Conservation (phyloP, 768 basidiomycete species). For the Serendipita vermifera region DNA sequence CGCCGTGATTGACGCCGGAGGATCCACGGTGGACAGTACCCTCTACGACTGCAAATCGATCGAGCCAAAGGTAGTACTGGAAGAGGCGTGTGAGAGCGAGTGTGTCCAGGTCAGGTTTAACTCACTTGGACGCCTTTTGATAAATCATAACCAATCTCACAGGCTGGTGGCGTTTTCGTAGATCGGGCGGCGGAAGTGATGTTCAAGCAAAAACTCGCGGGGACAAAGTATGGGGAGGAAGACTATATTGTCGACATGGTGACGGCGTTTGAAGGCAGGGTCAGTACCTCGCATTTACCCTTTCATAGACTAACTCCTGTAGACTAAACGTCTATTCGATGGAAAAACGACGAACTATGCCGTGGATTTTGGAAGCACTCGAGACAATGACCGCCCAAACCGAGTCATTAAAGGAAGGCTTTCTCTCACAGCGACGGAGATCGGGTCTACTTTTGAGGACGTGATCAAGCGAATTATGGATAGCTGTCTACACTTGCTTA, state of each 20-base stretch:
- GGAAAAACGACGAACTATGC: background rate
- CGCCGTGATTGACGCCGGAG: background rate
- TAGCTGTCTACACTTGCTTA: background rate
- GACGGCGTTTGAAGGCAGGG: background rate
- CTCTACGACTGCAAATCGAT: background rate
- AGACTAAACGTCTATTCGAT: conserved; percentile 12
- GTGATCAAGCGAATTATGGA: background rate
- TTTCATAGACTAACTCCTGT: too few relatives aligned
- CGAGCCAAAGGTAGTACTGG: background rate
- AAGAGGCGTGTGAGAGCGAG: background rate
- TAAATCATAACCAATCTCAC: background rate
- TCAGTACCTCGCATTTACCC: background rate
- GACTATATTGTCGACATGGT: background rate
- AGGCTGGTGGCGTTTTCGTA: background rate
- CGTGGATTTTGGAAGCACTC: conserved; percentile 8
- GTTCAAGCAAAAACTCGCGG: conserved; percentile 3
- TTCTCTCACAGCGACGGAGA: background rate
- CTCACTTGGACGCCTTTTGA: background rate
- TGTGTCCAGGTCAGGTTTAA: conserved; percentile 3
- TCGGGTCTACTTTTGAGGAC: background rate
- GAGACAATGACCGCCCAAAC: conserved; percentile 8
- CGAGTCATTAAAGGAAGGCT: background rate
- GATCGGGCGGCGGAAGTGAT: conserved; percentile 4
- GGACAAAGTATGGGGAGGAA: background rate
- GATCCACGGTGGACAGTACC: conserved; percentile 7